Evolutionary conservation across 2,329 filamentous ascomycete species (phyloP).

Genomic region (Diplodia seriata): DNA sequence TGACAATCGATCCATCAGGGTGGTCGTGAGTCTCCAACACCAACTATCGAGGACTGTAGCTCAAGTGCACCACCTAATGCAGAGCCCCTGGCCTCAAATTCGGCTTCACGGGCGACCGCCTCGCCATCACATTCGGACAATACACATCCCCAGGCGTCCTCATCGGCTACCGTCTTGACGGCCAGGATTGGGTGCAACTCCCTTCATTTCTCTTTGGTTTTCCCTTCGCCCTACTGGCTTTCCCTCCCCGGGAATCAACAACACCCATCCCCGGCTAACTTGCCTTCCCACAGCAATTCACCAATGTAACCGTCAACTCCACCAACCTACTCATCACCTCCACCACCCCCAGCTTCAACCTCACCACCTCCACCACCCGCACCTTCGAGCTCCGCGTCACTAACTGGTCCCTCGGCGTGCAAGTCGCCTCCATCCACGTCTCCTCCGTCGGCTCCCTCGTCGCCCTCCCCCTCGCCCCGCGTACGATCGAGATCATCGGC

Average conservation of each 20-base stretch:
- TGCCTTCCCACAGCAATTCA: conserved; percentile 54
- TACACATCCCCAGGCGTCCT: conserved; percentile 59
- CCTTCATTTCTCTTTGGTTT: background rate
- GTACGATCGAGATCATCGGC: conserved; percentile 55
- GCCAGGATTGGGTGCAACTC: conserved; percentile 58
- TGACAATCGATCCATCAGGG: conserved; percentile 40
- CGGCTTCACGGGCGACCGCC: conserved; percentile 60
- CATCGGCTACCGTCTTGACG: conserved; percentile 64
- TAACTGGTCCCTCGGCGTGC: conserved; percentile 67
- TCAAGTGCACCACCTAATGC: conserved; percentile 40
- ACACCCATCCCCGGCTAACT: background rate
- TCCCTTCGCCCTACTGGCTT: background rate
- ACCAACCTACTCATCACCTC: conserved; percentile 64
- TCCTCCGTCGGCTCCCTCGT: conserved; percentile 57
- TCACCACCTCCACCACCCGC: conserved; percentile 54
- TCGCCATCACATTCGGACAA: conserved; percentile 63
- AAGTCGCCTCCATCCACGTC: conserved; percentile 62
- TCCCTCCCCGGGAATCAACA: background rate
- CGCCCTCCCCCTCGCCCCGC: conserved; percentile 48
- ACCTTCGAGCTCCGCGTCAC: conserved; percentile 66
- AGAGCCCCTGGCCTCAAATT: conserved; percentile 62
- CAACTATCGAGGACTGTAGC: background rate
- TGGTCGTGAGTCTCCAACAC: conserved; percentile 58
- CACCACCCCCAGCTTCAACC: conserved; percentile 54
- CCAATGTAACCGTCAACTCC: conserved; percentile 63